phyloP scores from a whole-genome alignment of 2,329 filamentous ascomycete species.

The Geoglossum cookeanum region DNA sequence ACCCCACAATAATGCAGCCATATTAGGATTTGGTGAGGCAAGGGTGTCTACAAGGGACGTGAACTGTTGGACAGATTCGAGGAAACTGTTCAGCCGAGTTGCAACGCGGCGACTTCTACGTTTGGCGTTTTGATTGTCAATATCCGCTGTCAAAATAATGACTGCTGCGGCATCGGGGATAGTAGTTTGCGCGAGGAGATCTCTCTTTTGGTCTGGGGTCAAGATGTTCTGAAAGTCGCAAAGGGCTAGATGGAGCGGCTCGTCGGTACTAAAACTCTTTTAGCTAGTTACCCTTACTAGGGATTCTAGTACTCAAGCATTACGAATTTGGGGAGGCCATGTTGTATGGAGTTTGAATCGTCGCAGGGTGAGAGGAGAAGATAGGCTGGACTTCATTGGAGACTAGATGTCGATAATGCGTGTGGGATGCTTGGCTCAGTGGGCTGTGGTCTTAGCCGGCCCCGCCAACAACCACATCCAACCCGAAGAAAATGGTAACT shows the following conservation, averaged over 20 bases:
- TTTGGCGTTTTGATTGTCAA: background rate
- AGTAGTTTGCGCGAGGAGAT: background rate
- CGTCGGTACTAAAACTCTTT: background rate
- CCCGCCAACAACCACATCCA: background rate
- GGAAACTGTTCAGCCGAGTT: conserved; percentile 1
- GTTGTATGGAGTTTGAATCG: background rate
- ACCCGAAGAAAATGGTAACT: background rate
- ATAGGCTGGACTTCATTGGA: background rate
- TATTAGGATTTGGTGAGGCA: conserved; percentile 8
- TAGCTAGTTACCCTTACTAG: background rate
- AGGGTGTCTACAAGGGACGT: conserved; percentile 11
- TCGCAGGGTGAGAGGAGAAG: background rate
- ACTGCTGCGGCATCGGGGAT: background rate
- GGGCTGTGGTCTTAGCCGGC: too few relatives aligned
- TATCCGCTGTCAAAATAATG: background rate
- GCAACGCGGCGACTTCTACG: background rate
- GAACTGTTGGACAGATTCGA: conserved; percentile 11
- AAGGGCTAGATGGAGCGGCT: background rate
- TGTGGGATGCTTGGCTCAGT: too few relatives aligned
- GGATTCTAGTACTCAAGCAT: background rate
- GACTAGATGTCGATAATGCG: background rate
- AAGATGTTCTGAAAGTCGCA: background rate
- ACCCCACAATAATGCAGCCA: conserved; percentile 12
- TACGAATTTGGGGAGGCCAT: conserved; percentile 1
- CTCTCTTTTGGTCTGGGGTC: background rate